Conservation (phyloP, 2,329 filamentous ascomycete genomes). For the Neopestalotiopsis clavispora region DNA sequence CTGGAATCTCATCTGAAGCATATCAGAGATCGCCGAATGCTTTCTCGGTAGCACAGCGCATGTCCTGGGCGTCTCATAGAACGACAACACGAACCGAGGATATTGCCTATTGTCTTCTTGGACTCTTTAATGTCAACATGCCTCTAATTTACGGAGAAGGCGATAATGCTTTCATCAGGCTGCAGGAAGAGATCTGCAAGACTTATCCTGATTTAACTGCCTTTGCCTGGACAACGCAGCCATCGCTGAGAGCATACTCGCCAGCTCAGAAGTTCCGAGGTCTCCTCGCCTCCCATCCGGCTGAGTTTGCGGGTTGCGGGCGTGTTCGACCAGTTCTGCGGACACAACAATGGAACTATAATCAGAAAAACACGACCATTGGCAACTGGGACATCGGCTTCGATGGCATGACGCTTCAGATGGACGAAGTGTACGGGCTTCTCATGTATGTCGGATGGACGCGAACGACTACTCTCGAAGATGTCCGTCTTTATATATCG, state of each 20-base stretch:
- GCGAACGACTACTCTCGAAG: not conserved
- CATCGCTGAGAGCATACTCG: not conserved
- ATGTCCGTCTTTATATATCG: not conserved
- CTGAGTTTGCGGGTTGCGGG: not conserved
- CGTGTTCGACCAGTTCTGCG: not conserved
- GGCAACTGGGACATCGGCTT: not conserved
- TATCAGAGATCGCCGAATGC: not conserved
- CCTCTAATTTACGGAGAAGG: conserved; percentile 3
- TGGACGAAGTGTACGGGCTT: not conserved
- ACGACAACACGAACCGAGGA: not conserved
- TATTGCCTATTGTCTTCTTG: conserved; percentile 7
- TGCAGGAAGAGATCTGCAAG: conserved; percentile 9
- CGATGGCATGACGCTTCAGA: not conserved
- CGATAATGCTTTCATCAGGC: not conserved
- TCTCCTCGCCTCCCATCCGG: not conserved
- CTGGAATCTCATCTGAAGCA: not conserved
- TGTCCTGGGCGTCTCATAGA: conserved; percentile 5
- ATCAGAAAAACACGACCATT: not conserved
- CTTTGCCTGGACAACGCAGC: not conserved
- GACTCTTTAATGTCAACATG: conserved; percentile 8
- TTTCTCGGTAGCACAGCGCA: not conserved
- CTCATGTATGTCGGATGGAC: not conserved
- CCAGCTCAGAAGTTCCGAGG: not conserved
- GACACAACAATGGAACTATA: not conserved
- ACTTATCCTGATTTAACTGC: not conserved